Conservation (phyloP, 163 green algal genomes). For the Scenedesmus sp. region DNA sequence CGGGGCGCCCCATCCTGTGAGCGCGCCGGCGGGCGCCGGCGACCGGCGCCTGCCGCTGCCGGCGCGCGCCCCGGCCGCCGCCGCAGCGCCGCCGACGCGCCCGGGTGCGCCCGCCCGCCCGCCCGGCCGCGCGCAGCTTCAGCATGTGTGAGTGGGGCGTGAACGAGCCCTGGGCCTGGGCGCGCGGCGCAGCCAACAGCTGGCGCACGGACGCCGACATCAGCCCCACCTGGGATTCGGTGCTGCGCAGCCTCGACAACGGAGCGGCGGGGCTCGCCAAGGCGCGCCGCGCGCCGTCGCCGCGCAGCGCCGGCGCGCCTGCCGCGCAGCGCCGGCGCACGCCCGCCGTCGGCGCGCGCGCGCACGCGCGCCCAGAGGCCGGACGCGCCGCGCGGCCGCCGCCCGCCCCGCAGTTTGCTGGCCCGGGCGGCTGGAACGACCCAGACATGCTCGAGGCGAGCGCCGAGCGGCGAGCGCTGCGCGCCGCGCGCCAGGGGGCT, state of each 20-base stretch:
- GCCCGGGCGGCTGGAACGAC: slow-evolving; percentile 77
- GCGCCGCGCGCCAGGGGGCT: too few relatives aligned
- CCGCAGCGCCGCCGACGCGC: too few relatives aligned
- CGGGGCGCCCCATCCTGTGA: slow-evolving; percentile 69
- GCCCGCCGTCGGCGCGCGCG: too few relatives aligned
- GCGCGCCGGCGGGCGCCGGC: slow-evolving; percentile 25
- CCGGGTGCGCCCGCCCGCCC: too few relatives aligned
- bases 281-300: too few relatives aligned
- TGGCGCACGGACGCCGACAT: slow-evolving; percentile 78
- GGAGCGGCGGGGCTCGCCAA: slow-evolving; percentile 59
- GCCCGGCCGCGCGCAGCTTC: slow-evolving; percentile 20
- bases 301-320: too few relatives aligned
- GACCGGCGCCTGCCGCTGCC: not conserved
- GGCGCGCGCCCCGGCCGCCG: too few relatives aligned
- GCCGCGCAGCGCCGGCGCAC: too few relatives aligned
- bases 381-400: too few relatives aligned
- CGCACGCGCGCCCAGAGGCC: too few relatives aligned
- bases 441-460: slow-evolving; percentile 84
- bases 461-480: too few relatives aligned
- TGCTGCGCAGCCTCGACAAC: slow-evolving; percentile 62
- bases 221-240: slow-evolving; percentile 51
- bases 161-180: slow-evolving; percentile 62
- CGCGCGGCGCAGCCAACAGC: slow-evolving; percentile 61
- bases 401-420: slow-evolving; percentile 64
- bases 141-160: slow-evolving; percentile 70